A percentile compares a stretch with the other conserved stretches of the same genome.
Conservation (phyloP, 164 flowering plant species). For the Akebia trifoliata region DNA sequence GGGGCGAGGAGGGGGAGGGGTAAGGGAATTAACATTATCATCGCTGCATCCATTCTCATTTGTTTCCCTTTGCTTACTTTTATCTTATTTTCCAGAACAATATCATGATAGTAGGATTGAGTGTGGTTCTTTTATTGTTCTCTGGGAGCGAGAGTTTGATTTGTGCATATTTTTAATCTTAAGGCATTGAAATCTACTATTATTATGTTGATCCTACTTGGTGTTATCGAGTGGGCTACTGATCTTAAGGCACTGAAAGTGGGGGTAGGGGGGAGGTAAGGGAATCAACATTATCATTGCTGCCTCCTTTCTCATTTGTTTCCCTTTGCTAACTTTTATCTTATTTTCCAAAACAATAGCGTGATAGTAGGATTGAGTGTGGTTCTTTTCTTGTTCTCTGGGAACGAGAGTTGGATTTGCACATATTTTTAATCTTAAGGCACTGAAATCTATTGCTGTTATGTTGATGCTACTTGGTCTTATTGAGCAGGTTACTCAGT, state of each 20-base stretch:
- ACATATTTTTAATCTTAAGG: not conserved
- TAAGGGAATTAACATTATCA: no score
- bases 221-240: no score
- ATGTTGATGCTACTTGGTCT: no score
- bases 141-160: not conserved
- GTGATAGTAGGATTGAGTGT: not conserved
- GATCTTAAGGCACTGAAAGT: no score
- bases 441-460: not conserved
- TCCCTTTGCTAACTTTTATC: no score
- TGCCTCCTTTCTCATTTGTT: no score
- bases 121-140: not conserved
- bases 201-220: not conserved
- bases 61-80: no score
- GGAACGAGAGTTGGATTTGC: not conserved
- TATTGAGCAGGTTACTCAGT: no score
- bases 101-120: not conserved
- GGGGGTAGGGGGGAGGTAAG: no score
- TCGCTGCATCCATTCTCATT: no score
- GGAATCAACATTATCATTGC: no score
- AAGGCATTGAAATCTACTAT: not conserved
- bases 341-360: not conserved
- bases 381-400: not conserved
- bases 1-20: no score
- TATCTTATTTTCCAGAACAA: constrained; percentile 1
- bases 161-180: not conserved